Conservation (phyloP, 306 rosid species). For the Nissolia schottii region DNA sequence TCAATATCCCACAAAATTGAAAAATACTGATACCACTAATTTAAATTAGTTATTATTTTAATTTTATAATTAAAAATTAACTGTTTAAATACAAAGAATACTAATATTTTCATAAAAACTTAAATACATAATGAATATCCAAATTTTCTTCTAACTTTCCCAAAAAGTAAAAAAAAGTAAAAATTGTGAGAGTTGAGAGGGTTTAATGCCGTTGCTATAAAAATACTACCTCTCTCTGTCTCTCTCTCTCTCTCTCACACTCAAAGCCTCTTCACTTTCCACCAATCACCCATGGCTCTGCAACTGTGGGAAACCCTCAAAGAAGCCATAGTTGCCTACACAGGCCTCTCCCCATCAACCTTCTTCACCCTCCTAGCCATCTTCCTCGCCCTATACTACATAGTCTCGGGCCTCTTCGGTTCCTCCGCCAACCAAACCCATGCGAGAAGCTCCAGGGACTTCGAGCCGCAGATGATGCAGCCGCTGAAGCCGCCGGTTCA, state of each 20-base stretch:
- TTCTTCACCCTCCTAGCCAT: slow-evolving; percentile 74
- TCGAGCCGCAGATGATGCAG: slow-evolving; percentile 47
- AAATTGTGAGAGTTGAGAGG: too few relatives aligned
- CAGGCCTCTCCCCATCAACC: slow-evolving; percentile 82
- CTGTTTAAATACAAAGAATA: too few relatives aligned
- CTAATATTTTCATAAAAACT: too few relatives aligned
- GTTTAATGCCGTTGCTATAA: background rate
- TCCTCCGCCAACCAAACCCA: slow-evolving; percentile 28
- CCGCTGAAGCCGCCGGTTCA: slow-evolving; percentile 89
- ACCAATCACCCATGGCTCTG: slow-evolving; percentile 49
- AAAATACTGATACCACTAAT: too few relatives aligned
- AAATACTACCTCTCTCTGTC: background rate
- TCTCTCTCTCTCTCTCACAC: background rate
- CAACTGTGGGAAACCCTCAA: slow-evolving; percentile 82
- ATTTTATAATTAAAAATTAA: too few relatives aligned
- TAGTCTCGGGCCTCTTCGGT: slow-evolving; percentile 60
- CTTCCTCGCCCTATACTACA: slow-evolving; percentile 52
- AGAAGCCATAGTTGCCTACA: slow-evolving; percentile 71
- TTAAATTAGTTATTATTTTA: too few relatives aligned
- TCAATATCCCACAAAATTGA: too few relatives aligned
- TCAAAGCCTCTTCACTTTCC: background rate
- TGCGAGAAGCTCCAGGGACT: background rate
- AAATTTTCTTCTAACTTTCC: too few relatives aligned
- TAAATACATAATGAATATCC: too few relatives aligned
- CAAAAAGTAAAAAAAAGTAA: background rate